Conservation (phyloP, 805 yeast species). For the Ogataea salicorniae region DNA sequence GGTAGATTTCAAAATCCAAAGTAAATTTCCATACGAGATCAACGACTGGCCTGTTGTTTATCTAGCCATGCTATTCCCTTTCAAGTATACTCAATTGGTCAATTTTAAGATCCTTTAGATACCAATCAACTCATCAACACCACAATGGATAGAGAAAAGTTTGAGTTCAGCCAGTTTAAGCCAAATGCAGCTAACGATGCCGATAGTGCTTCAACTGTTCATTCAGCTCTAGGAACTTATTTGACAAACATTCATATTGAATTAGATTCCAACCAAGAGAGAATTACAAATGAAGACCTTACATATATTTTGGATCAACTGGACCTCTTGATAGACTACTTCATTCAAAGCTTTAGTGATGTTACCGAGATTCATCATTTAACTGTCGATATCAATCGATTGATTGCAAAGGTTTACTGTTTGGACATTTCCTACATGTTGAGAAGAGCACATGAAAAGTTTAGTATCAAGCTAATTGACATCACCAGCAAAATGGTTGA, state of each 20-base stretch:
- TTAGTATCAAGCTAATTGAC: slow-evolving; percentile 29
- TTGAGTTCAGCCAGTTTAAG: slow-evolving; percentile 14
- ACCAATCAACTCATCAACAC: too few species aligned
- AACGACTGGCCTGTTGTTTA: too few species aligned
- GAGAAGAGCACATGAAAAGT: slow-evolving; percentile 28
- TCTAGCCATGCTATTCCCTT: too few species aligned
- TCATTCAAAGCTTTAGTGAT: slow-evolving; percentile 15
- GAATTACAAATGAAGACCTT: slow-evolving; percentile 17
- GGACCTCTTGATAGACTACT: slow-evolving; percentile 17
- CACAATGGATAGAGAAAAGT: slow-evolving; percentile 10
- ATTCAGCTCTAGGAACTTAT: slow-evolving; percentile 12
- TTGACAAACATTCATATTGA: slow-evolving; percentile 12
- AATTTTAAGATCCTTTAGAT: too few species aligned
- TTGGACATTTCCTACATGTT: slow-evolving; percentile 23
- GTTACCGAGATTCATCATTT: slow-evolving; percentile 21
- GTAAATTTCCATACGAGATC: too few species aligned
- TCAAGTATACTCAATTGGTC: too few species aligned
- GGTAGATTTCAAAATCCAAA: too few species aligned
- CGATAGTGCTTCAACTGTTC: slow-evolving; percentile 8
- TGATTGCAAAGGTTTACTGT: slow-evolving; percentile 21
- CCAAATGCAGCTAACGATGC: slow-evolving; percentile 14
- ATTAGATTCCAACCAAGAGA: slow-evolving; percentile 4
- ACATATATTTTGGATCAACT: slow-evolving; percentile 20
- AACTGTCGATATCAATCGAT: slow-evolving; percentile 20
- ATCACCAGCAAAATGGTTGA: slow-evolving; percentile 22